Evolutionary conservation across 371 early-diverging fungal genomes (phyloP).

Genomic region (Sporodiniella umbellata): DNA sequence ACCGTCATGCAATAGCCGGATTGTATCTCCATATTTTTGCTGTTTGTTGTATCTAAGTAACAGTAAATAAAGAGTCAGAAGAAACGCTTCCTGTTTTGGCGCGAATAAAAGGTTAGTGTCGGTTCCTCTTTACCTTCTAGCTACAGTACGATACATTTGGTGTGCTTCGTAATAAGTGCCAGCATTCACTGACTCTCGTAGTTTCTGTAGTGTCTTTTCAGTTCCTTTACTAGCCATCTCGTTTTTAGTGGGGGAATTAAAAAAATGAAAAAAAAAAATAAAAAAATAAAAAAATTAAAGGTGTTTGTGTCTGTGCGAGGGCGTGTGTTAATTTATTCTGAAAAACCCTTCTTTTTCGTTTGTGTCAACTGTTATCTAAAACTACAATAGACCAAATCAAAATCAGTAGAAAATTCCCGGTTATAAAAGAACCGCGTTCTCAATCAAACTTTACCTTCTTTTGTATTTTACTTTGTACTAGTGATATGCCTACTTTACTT

Average conservation of each 20-base stretch:
- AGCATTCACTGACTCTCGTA: slow-evolving; percentile 64
- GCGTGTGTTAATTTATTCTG: not conserved
- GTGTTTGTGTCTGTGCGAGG: not conserved
- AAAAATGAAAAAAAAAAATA: slow-evolving; percentile 2
- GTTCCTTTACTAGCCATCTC: slow-evolving; percentile 64
- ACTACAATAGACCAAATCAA: not conserved
- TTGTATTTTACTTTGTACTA: not conserved
- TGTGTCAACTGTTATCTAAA: too few species aligned
- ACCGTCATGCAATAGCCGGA: slow-evolving; percentile 76
- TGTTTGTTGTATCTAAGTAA: slow-evolving; percentile 86
- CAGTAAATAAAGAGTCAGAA: too few species aligned
- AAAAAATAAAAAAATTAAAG: not conserved
- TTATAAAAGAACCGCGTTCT: not conserved
- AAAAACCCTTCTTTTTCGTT: too few species aligned
- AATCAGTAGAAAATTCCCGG: not conserved
- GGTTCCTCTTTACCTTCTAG: slow-evolving; percentile 65
- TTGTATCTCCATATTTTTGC: slow-evolving; percentile 72
- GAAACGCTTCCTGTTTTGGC: too few species aligned
- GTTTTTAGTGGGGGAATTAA: not conserved
- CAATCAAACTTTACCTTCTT: not conserved
- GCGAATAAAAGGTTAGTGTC: too few species aligned
- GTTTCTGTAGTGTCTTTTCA: slow-evolving; percentile 66
- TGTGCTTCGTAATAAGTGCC: slow-evolving; percentile 93
- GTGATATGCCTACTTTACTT: slow-evolving; percentile 19
- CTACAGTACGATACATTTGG: slow-evolving; percentile 90